Evolutionary conservation across 208 protist genomes (phyloP).

Genomic region (Entamoeba dispar): DNA sequence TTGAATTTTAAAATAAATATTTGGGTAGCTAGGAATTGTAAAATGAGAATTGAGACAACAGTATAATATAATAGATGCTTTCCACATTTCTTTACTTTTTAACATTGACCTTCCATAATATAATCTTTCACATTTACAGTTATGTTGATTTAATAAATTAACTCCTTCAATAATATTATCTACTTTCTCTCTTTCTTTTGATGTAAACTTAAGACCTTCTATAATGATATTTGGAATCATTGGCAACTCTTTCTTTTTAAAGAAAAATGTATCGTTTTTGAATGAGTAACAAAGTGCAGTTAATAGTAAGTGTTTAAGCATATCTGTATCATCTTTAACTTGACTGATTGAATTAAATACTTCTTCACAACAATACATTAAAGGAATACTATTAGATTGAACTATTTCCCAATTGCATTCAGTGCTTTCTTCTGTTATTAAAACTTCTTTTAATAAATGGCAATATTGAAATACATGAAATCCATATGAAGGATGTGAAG

Average conservation of each 20-base stretch:
- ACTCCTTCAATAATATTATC: background rate
- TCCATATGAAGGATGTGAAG: background rate
- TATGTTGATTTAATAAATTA: background rate
- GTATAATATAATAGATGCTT: background rate
- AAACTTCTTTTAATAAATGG: background rate
- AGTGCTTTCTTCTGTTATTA: background rate
- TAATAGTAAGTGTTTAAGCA: background rate
- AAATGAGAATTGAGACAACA: background rate
- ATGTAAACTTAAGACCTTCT: background rate
- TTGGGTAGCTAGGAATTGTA: too few species aligned
- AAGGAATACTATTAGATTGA: background rate
- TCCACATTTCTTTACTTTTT: background rate
- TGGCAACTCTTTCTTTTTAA: background rate
- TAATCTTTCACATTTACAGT: background rate
- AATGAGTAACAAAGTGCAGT: background rate
- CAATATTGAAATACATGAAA: background rate
- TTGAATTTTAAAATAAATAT: background rate
- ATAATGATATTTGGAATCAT: background rate
- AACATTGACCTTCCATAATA: background rate
- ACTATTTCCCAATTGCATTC: background rate
- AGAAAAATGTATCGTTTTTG: background rate
- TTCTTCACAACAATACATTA: background rate
- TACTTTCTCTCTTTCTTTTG: background rate
- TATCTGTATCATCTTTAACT: background rate
- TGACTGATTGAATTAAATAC: background rate